phyloP scores from a whole-genome alignment of 371 early-diverging fungal genomes.

The Mortierella sp. region DNA sequence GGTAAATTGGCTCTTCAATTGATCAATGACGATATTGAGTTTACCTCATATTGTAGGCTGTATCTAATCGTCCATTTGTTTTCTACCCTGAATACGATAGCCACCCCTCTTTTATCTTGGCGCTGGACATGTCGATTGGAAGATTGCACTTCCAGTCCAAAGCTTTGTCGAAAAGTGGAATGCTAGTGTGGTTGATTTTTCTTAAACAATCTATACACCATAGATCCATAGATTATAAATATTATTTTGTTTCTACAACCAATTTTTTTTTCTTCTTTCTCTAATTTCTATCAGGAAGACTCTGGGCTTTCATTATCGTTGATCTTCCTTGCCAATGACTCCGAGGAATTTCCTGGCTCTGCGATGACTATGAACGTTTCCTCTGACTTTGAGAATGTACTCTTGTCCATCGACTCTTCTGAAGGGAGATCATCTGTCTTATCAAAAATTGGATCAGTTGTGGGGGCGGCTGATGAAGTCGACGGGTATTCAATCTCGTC shows the following conservation, averaged over 20 bases:
- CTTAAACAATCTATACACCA: conserved; percentile 4
- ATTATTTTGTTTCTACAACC: background rate
- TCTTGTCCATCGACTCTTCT: background rate
- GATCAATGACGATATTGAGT: background rate
- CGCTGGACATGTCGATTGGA: conserved; percentile 92
- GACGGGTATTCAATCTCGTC: background rate
- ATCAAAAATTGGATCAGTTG: background rate
- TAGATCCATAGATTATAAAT: background rate
- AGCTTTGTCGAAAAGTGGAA: conserved; percentile 67
- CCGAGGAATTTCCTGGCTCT: background rate
- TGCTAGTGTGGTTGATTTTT: conserved; percentile 40
- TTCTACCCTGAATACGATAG: conserved; percentile 28
- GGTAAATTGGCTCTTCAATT: conserved; percentile 19
- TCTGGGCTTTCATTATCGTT: background rate
- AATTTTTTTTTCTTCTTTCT: background rate
- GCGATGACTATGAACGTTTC: background rate
- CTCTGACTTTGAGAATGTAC: background rate
- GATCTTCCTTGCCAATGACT: background rate
- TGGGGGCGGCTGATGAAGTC: background rate
- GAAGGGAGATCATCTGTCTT: background rate
- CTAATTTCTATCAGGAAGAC: background rate
- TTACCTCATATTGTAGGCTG: background rate
- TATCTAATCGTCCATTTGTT: background rate
- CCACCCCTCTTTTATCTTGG: conserved; percentile 88
- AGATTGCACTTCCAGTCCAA: conserved; percentile 78